These are phyloP conservation scores for Globisporangium camurandrum DNA, from an alignment of 352 stramenopile species.

Conservation along the genomic window DNA sequence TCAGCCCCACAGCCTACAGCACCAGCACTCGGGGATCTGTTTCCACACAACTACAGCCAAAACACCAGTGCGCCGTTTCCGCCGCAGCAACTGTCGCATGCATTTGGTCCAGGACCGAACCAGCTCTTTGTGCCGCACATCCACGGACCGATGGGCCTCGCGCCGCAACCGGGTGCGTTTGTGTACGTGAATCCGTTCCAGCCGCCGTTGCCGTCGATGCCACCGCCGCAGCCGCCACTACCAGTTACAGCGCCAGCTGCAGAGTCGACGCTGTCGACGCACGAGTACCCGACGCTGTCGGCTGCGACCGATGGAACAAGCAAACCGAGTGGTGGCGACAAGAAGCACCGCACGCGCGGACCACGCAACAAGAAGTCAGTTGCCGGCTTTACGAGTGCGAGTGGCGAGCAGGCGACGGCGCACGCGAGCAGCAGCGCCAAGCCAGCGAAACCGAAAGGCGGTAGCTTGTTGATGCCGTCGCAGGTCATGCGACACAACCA, in stretches of 20 bases:
- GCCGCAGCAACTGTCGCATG: neutral
- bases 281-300: slow-evolving; percentile 23
- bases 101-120: no score
- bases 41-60: slow-evolving; percentile 41
- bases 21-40: slow-evolving; percentile 25
- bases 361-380: slow-evolving; percentile 10
- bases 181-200: slow-evolving; percentile 15
- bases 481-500: slow-evolving; percentile 47
- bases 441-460: slow-evolving; percentile 9
- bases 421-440: slow-evolving; percentile 21
- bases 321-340: neutral
- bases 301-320: slow-evolving; percentile 1
- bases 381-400: neutral
- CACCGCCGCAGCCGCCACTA: neutral
- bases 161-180: slow-evolving; percentile 17
- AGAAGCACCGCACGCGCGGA: slow-evolving; percentile 12
- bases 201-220: neutral
- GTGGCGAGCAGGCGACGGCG: slow-evolving; percentile 14
- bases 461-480: slow-evolving; percentile 35
- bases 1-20: slow-evolving; percentile 1
- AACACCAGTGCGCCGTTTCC: neutral
- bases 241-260: no score
- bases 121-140: slow-evolving; percentile 6
- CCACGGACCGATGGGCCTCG: slow-evolving; percentile 5
- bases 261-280: slow-evolving; percentile 2